Base-by-base conservation (phyloP, 2,329 filamentous ascomycete genomes). In the Dothistroma septosporum region DNA sequence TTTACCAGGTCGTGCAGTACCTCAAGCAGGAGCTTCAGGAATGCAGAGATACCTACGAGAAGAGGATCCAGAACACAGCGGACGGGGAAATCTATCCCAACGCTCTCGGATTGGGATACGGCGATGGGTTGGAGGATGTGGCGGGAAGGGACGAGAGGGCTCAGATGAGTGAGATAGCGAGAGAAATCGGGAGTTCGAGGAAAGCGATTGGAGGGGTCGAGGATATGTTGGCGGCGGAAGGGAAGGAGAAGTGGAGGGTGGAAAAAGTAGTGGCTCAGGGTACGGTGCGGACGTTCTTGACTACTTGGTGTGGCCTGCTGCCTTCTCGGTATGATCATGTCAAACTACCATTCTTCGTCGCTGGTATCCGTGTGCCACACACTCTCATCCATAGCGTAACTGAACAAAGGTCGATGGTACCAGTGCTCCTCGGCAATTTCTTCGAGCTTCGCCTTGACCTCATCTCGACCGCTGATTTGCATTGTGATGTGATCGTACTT, bases 321-420 rank as follows among this genome's bases (percentile, higher is more conserved):
- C 37, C 32, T 44, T 44, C 37, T 44, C n/a, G 37, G 2, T n/a
- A 4, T 16, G 16, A 16, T n/a, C 37, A 16, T 44, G 37, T 48
- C 24, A 28, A 28, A 6, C 35, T 56, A 76, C 75, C 63, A 72
- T 48, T 72, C 70, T 58, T 73, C 71, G 54, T 70, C 69, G 55
- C 66, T 69, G 31, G 71, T 73, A 57, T 73, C 71, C 6, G 71
- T 73, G 61, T 72, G 67, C 71, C 71, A 73, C 2, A 68, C 19
- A 19, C 19, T 56, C 35, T 72, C 71, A 57, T 73, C 71, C 67
- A 73, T 69, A 53, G 64, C 59, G 58, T 71, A 71, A 47, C 64
- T 70, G 57, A 67, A 65, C 4, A 67, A 35, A 2, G 64, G 63
- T 47, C 55, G 57, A 37, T 66, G 64, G 58, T 72, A 72, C 69